Conservation (phyloP, 768 basidiomycete species). For the Pisolithus albus region DNA sequence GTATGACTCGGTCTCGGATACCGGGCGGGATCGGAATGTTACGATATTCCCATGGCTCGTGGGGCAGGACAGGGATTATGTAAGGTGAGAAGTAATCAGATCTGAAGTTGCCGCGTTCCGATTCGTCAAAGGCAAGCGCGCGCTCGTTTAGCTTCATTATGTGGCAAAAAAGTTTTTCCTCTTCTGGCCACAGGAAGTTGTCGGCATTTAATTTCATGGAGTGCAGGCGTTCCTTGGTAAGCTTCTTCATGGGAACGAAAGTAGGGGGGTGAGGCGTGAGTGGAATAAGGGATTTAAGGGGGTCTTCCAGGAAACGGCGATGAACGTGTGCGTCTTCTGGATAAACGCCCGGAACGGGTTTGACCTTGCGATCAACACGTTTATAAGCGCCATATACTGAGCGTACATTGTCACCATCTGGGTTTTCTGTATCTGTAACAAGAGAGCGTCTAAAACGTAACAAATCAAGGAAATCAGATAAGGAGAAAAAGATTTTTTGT, state of each 20-base stretch:
- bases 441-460: too few relatives aligned
- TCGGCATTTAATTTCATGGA: not conserved
- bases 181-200: not conserved
- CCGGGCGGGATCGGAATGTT: too few relatives aligned
- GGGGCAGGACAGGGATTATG: slow-evolving; percentile 26
- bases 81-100: not conserved
- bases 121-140: slow-evolving; percentile 21
- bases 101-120: too few relatives aligned
- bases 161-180: slow-evolving; percentile 5
- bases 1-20: too few relatives aligned
- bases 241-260: not conserved
- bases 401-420: too few relatives aligned
- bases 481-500: not conserved
- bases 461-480: too few relatives aligned
- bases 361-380: too few relatives aligned
- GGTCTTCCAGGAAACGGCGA: not conserved
- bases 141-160: slow-evolving; percentile 24
- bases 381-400: too few relatives aligned
- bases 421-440: too few relatives aligned
- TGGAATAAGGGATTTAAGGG: not conserved
- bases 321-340: not conserved
- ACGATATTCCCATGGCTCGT: slow-evolving; percentile 23
- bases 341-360: too few relatives aligned
- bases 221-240: not conserved
- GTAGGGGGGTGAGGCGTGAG: not conserved